These are phyloP conservation scores for Cryptococcus neoformans DNA, from an alignment of 1,284 basidiomycete species.

Conservation along the genomic window DNA sequence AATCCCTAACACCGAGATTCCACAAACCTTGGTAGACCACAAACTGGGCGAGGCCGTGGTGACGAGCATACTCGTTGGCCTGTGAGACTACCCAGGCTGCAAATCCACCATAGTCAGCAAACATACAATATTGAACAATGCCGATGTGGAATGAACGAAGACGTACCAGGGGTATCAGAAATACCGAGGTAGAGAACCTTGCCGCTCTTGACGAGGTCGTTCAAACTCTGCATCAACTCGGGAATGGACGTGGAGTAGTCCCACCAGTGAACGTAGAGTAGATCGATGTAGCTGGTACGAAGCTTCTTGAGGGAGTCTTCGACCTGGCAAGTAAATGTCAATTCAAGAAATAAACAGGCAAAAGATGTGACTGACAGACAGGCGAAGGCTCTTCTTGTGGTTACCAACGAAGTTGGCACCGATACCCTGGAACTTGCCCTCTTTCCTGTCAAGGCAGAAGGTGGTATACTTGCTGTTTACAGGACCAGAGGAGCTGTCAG, in stretches of 20 bases:
- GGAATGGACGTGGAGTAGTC: conserved; percentile 48
- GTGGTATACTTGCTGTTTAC: conserved; percentile 22
- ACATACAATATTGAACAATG: neutral
- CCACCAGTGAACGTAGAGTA: conserved; percentile 40
- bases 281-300: conserved; percentile 50
- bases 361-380: conserved; percentile 30
- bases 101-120: conserved; percentile 55
- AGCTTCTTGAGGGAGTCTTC: conserved; percentile 45
- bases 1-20: conserved; percentile 52
- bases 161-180: conserved; percentile 51
- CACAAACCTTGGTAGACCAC: conserved; percentile 57
- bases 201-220: conserved; percentile 42
- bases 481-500: too few relatives aligned
- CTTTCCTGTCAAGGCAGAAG: conserved; percentile 10
- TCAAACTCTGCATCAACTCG: conserved; percentile 49
- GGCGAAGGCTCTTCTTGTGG: conserved; percentile 24
- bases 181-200: conserved; percentile 49
- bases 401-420: conserved; percentile 11
- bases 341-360: neutral
- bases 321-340: conserved; percentile 7
- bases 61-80: conserved; percentile 56
- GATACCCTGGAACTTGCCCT: conserved; percentile 11
- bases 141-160: neutral
- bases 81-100: conserved; percentile 58
- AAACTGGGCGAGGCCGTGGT: conserved; percentile 55